Evolutionary conservation across 345 rosid genomes (phyloP).

Genomic region (Aquilaria sinensis): DNA sequence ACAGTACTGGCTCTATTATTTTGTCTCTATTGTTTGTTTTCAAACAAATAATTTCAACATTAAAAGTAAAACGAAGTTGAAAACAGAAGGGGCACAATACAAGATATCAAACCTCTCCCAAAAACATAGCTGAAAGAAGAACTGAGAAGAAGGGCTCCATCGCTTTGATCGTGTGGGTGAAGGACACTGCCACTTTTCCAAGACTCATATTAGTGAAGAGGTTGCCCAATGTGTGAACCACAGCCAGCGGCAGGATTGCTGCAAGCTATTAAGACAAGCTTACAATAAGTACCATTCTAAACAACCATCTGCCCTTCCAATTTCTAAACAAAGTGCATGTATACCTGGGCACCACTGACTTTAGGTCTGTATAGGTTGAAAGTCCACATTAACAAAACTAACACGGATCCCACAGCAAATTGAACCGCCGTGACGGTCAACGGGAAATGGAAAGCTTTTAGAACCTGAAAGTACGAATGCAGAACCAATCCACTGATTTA

Average conservation of each 20-base stretch:
- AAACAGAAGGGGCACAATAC: neutral
- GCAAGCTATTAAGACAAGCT: constrained; percentile 47
- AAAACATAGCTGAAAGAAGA: constrained; percentile 85
- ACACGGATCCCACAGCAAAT: constrained; percentile 75
- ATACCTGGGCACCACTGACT: constrained; percentile 57
- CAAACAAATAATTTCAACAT: too few relatives aligned
- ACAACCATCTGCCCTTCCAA: too few relatives aligned
- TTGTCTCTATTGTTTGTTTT: too few relatives aligned
- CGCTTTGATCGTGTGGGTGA: constrained; percentile 98
- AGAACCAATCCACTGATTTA: neutral
- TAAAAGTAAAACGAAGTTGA: too few relatives aligned
- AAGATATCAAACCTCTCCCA: constrained; percentile 61
- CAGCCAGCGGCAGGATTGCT: constrained; percentile 79
- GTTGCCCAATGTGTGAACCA: constrained; percentile 83
- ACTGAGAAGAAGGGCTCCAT: constrained; percentile 99
- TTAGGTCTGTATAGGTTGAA: constrained; percentile 75
- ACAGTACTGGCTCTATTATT: too few relatives aligned
- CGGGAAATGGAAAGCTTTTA: constrained; percentile 74
- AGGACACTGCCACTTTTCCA: constrained; percentile 96
- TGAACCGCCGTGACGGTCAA: constrained; percentile 63
- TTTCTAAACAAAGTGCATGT: too few relatives aligned
- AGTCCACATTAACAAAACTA: constrained; percentile 74
- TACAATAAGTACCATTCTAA: neutral
- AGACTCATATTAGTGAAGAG: constrained; percentile 97
- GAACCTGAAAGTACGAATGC: constrained; percentile 45